These are phyloP conservation scores for Ramaria sp. DNA, from an alignment of 768 basidiomycete genomes.

Conservation along the genomic window DNA sequence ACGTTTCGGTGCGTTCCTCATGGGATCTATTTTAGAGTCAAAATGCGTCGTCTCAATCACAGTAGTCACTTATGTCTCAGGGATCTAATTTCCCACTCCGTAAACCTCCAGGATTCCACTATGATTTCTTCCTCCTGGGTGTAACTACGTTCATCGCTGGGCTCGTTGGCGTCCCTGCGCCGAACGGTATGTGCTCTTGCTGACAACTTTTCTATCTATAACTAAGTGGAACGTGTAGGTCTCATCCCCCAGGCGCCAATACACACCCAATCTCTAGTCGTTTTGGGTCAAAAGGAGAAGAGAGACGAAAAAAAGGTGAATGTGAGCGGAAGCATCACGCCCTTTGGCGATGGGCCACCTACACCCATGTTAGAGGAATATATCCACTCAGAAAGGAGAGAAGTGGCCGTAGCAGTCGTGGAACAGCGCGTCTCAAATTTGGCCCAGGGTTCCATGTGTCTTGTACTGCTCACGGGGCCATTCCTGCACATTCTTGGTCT, in stretches of 20 bases:
- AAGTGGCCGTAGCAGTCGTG: conserved; percentile 64
- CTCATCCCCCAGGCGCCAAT: conserved; percentile 84
- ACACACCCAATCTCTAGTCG: conserved; percentile 74
- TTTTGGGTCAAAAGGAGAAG: conserved; percentile 42
- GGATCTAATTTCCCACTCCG: conserved; percentile 77
- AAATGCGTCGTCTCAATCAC: conserved; percentile 2
- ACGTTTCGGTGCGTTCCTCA: conserved; percentile 60
- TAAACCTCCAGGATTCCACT: conserved; percentile 85
- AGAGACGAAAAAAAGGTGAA: conserved; percentile 18
- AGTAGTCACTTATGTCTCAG: conserved; percentile 84
- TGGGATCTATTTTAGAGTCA: background rate
- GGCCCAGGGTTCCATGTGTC: conserved; percentile 66
- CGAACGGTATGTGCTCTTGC: conserved; percentile 42
- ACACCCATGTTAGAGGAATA: background rate
- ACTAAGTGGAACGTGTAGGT: conserved; percentile 22
- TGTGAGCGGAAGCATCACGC: background rate
- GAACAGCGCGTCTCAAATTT: conserved; percentile 93
- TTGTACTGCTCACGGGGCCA: conserved; percentile 72
- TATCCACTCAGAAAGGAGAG: conserved; percentile 13
- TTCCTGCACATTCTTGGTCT: conserved; percentile 70
- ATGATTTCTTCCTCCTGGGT: conserved; percentile 86
- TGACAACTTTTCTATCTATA: background rate
- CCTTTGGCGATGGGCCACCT: background rate
- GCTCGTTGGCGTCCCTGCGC: conserved; percentile 77
- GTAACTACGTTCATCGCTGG: conserved; percentile 84